Conservation (phyloP, 2,329 filamentous ascomycete species). For the Dactylella cylindrospora region DNA sequence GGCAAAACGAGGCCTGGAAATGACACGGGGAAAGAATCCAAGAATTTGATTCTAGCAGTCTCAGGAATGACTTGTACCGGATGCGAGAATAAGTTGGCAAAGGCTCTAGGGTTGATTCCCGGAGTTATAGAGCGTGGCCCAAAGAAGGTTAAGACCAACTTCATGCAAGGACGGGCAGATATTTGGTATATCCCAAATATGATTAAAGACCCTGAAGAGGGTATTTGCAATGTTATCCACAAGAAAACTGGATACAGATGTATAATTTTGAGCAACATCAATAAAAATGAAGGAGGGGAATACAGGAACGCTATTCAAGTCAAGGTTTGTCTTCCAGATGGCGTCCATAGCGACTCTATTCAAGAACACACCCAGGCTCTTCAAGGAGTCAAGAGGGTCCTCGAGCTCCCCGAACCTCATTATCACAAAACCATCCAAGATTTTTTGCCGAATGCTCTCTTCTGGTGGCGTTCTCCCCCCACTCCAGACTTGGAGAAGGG, state of each 20-base stretch:
- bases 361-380: conserved; percentile 17
- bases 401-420: not conserved
- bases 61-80: conserved; percentile 73
- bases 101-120: conserved; percentile 46
- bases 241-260: conserved; percentile 26
- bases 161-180: conserved; percentile 33
- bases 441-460: not conserved
- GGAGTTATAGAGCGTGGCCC: conserved; percentile 21
- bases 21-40: too few species aligned
- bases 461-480: not conserved
- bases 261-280: conserved; percentile 16
- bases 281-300: conserved; percentile 3
- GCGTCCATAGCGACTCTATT: conserved; percentile 1
- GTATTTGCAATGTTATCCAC: conserved; percentile 18
- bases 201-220: conserved; percentile 15
- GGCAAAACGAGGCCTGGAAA: too few species aligned
- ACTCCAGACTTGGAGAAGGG: conserved; percentile 26
- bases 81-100: conserved; percentile 67
- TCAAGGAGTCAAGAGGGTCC: conserved; percentile 13
- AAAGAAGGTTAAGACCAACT: conserved; percentile 28
- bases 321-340: conserved; percentile 4
- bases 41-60: conserved; percentile 19
- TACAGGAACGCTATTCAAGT: conserved; percentile 9
- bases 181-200: conserved; percentile 26
- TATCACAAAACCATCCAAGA: not conserved